phyloP scores from a whole-genome alignment of 768 basidiomycete species.

The Phylloporus scabripes region DNA sequence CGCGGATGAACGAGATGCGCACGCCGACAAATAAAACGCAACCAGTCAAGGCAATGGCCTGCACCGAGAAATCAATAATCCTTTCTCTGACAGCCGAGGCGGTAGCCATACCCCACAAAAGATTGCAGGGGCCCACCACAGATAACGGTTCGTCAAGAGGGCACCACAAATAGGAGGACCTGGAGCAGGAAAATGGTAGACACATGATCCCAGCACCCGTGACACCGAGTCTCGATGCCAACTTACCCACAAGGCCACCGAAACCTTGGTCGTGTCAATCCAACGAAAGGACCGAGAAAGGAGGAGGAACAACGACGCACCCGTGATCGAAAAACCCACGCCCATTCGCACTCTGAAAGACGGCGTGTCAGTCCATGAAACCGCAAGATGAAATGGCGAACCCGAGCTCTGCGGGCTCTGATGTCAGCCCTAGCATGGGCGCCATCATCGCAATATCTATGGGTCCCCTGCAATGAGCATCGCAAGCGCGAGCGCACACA shows the following conservation, averaged over 20 bases:
- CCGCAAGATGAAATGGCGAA: slow-evolving; percentile 11
- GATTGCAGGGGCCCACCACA: slow-evolving; percentile 54
- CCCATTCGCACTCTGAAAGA: slow-evolving; percentile 36
- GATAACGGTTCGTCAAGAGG: slow-evolving; percentile 42
- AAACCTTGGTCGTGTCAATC: slow-evolving; percentile 12
- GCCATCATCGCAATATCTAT: slow-evolving; percentile 37
- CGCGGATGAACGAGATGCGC: slow-evolving; percentile 6
- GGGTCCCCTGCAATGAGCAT: not conserved
- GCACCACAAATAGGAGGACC: slow-evolving; percentile 56
- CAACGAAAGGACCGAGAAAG: not conserved
- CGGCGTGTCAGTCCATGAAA: slow-evolving; percentile 5
- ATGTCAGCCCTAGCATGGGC: slow-evolving; percentile 43
- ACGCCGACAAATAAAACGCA: slow-evolving; percentile 8
- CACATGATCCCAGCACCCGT: not conserved
- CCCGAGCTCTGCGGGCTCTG: slow-evolving; percentile 48
- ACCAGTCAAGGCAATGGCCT: slow-evolving; percentile 10
- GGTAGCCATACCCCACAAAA: slow-evolving; percentile 39
- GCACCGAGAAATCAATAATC: not conserved
- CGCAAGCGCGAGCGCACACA: not conserved
- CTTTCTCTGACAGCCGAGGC: not conserved
- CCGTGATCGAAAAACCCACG: slow-evolving; percentile 42
- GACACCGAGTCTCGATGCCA: too few relatives aligned
- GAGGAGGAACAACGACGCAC: slow-evolving; percentile 17
- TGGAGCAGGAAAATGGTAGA: slow-evolving; percentile 23
- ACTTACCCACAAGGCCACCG: slow-evolving; percentile 21